These are phyloP conservation scores for Fusarium subtropicale DNA, from an alignment of 2,329 filamentous ascomycete species.

Conservation along the genomic window DNA sequence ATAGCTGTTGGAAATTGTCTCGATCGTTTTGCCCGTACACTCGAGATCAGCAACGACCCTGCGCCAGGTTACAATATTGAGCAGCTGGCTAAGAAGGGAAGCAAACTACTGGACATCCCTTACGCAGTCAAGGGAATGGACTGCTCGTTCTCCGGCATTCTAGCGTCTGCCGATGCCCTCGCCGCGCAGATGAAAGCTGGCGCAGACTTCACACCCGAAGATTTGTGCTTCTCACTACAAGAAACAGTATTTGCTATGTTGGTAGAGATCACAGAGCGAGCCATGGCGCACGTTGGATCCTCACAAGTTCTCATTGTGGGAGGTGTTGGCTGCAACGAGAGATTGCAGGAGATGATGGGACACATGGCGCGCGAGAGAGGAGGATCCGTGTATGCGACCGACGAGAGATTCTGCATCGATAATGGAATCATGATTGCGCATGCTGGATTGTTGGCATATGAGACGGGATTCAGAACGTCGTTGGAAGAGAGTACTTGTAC, in stretches of 20 bases:
- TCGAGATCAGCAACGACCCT: slow-evolving; percentile 93
- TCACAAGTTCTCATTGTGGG: slow-evolving; percentile 94
- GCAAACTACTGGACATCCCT: slow-evolving; percentile 83
- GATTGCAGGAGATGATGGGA: slow-evolving; percentile 98
- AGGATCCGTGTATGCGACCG: slow-evolving; percentile 92
- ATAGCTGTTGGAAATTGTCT: slow-evolving; percentile 98
- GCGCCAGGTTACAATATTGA: slow-evolving; percentile 99
- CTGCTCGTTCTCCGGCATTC: slow-evolving; percentile 92
- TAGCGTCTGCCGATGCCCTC: slow-evolving; percentile 83
- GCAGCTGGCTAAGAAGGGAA: slow-evolving; percentile 82
- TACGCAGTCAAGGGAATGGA: slow-evolving; percentile 99
- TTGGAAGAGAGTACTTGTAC: slow-evolving; percentile 87
- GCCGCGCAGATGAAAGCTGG: slow-evolving; percentile 72
- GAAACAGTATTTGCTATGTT: slow-evolving; percentile 98
- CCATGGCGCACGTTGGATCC: slow-evolving; percentile 97
- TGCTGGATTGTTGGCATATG: slow-evolving; percentile 86
- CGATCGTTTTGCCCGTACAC: slow-evolving; percentile 91
- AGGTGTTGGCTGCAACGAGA: slow-evolving; percentile 94
- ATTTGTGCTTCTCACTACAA: slow-evolving; percentile 94
- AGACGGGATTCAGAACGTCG: slow-evolving; percentile 80
- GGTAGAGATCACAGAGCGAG: slow-evolving; percentile 97
- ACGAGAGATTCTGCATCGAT: slow-evolving; percentile 98
- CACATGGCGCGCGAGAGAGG: slow-evolving; percentile 90
- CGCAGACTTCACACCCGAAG: slow-evolving; percentile 78
- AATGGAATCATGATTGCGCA: slow-evolving; percentile 99